Percentiles rank a stretch among this genome's conserved stretches.
phyloP scores from a whole-genome alignment of 441 rosid species.

The Capsella rubella region DNA sequence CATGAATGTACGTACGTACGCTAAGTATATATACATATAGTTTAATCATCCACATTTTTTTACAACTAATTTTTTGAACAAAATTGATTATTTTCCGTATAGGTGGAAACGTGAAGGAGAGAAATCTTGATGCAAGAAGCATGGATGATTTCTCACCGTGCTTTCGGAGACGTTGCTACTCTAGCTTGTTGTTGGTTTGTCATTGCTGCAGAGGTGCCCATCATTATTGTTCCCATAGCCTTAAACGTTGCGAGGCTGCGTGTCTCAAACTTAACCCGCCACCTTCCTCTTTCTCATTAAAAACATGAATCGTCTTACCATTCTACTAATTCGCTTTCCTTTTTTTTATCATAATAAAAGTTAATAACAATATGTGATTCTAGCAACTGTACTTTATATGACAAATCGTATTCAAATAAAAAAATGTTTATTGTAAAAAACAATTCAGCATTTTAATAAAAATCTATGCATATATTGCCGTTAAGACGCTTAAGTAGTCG shows the following conservation, averaged over 20 bases:
- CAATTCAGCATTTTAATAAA: background rate
- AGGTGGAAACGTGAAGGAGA: background rate
- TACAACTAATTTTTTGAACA: background rate
- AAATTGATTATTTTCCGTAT: background rate
- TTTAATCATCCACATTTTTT: background rate
- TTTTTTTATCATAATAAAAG: background rate
- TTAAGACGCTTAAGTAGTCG: slow-evolving; percentile 20
- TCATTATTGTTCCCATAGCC: background rate
- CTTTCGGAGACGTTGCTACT: background rate
- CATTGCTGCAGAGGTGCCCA: background rate
- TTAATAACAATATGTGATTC: background rate
- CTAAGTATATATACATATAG: background rate
- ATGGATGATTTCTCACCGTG: background rate
- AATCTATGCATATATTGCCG: slow-evolving; percentile 2
- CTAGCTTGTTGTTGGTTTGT: background rate
- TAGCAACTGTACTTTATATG: background rate
- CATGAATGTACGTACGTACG: background rate
- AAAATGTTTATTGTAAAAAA: no score
- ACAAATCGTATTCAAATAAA: background rate
- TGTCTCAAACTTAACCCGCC: background rate
- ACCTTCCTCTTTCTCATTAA: background rate
- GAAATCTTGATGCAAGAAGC: background rate
- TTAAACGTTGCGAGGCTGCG: background rate
- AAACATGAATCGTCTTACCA: background rate
- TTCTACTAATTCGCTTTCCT: background rate